phyloP scores from a whole-genome alignment of 352 stramenopile genomes.

The Pythium rishiriense region DNA sequence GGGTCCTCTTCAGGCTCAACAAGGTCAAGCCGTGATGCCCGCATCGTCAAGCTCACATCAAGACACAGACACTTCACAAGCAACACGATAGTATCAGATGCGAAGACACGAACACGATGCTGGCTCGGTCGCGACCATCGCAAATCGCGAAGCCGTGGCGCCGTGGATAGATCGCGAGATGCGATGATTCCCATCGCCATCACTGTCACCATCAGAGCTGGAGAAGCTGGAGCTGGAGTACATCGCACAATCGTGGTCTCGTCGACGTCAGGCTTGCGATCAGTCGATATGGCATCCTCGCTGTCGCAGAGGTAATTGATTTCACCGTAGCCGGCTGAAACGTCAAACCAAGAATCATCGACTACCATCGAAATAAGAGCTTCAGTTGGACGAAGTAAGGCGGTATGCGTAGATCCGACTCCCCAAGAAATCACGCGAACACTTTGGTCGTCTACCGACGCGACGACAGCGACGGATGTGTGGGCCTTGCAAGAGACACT shows the following conservation, averaged over 20 bases:
- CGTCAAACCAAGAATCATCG: not conserved
- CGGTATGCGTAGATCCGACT: not conserved
- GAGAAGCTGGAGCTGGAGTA: no score
- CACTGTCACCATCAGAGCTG: not conserved
- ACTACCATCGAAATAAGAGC: no score
- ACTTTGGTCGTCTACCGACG: no score
- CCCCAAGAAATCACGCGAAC: slow-evolving; percentile 5
- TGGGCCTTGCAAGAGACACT: slow-evolving; percentile 11
- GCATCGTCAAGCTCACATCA: not conserved
- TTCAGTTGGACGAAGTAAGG: not conserved
- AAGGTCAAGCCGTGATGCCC: not conserved
- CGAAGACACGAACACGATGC: slow-evolving; percentile 1
- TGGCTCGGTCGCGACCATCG: not conserved
- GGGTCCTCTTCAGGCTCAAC: not conserved
- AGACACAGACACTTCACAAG: not conserved
- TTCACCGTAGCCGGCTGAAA: not conserved
- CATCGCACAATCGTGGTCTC: no score
- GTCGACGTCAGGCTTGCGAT: no score
- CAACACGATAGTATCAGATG: not conserved
- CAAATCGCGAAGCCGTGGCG: not conserved
- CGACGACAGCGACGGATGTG: slow-evolving; percentile 1
- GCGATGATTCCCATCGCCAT: not conserved
- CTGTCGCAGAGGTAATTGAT: not conserved
- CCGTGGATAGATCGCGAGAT: not conserved
- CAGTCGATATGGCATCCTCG: not conserved